These are phyloP conservation scores for Vanilla planifolia DNA, from an alignment of 106 monocot species.

Conservation along the genomic window DNA sequence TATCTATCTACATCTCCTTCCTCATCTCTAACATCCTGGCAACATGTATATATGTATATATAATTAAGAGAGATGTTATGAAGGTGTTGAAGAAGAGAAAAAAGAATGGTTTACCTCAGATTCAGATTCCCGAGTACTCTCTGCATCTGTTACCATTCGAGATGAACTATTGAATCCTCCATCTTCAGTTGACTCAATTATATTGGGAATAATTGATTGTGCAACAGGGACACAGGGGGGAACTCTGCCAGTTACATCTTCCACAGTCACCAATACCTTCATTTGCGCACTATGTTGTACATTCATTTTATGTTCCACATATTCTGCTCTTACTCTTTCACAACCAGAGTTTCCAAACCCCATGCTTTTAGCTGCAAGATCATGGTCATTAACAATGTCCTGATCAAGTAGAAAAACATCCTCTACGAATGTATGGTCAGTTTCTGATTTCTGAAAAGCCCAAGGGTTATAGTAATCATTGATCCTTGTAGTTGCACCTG, in stretches of 20 bases:
- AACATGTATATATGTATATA: no score
- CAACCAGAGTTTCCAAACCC: constrained; percentile 3
- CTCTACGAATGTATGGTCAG: constrained; percentile 12
- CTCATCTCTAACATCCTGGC: constrained; percentile 41
- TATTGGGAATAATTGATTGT: constrained; percentile 35
- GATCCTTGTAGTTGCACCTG: constrained; percentile 8
- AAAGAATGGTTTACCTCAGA: constrained; percentile 33
- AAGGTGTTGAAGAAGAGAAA: background rate
- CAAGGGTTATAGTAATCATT: background rate
- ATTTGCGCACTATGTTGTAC: constrained; percentile 8
- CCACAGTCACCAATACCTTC: constrained; percentile 34
- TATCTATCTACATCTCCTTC: constrained; percentile 37
- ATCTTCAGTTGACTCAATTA: constrained; percentile 36
- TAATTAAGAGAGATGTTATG: background rate
- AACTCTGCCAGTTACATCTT: constrained; percentile 72
- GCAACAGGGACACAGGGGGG: constrained; percentile 33
- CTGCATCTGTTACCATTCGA: constrained; percentile 17
- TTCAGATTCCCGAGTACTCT: constrained; percentile 24
- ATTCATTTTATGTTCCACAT: background rate
- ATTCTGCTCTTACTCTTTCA: constrained; percentile 9
- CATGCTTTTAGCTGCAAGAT: constrained; percentile 2
- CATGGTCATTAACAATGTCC: constrained; percentile 14
- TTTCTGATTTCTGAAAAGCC: constrained; percentile 16
- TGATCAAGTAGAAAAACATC: constrained; percentile 54
- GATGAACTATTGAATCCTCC: constrained; percentile 17